Conservation (phyloP, 164 flowering plant species). For the Vitis amurensis region DNA sequence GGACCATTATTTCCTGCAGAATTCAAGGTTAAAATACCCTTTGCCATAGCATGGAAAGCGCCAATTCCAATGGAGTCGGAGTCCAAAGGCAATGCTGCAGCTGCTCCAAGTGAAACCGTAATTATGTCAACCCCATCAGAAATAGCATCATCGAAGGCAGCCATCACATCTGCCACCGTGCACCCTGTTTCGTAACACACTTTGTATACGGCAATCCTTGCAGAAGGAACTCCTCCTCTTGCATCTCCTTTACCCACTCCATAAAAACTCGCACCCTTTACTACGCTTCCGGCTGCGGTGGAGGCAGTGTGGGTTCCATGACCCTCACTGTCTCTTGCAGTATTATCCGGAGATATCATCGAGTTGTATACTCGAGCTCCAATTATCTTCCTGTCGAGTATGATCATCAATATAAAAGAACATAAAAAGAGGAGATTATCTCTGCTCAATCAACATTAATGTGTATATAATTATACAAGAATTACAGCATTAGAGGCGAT, state of each 20-base stretch:
- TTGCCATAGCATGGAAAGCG: constrained; percentile 37
- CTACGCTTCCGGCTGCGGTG: constrained; percentile 33
- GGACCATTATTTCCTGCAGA: constrained; percentile 33
- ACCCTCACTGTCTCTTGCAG: constrained; percentile 26
- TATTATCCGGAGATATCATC: neutral
- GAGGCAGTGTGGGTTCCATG: constrained; percentile 53
- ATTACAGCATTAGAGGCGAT: too few relatives aligned
- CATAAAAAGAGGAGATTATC: neutral
- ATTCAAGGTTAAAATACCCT: constrained; percentile 20
- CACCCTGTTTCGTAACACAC: constrained; percentile 13
- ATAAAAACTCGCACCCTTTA: constrained; percentile 18
- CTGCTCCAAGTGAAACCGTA: constrained; percentile 16
- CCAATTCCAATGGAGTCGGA: constrained; percentile 21
- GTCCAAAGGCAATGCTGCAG: neutral
- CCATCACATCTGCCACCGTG: constrained; percentile 7
- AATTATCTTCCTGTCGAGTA: constrained; percentile 20
- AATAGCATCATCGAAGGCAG: constrained; percentile 42
- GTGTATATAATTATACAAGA: too few relatives aligned
- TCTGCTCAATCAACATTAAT: too few relatives aligned
- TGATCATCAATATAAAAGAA: neutral
- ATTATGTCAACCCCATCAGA: constrained; percentile 43
- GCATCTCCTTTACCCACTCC: constrained; percentile 38
- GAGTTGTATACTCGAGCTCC: constrained; percentile 24
- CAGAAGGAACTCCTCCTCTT: constrained; percentile 42
- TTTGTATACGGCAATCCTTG: constrained; percentile 38